Evolutionary conservation across 163 green algal species (phyloP), one percentile per base, ranked within the genome.

Genomic region (Chlamydomonas reinhardtii): DNA sequence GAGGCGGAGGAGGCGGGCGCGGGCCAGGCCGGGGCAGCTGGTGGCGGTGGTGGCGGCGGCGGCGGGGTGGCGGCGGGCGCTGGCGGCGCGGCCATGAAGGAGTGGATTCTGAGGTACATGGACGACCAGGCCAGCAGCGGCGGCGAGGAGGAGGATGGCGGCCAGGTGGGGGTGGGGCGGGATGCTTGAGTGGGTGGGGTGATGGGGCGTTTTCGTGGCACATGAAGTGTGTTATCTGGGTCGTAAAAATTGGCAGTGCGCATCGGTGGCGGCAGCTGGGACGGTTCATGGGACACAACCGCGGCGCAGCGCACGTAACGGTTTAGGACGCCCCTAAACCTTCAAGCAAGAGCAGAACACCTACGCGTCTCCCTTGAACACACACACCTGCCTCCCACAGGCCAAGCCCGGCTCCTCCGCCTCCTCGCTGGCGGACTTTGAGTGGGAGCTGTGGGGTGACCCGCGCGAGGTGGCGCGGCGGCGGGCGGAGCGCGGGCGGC

Each of bases 391-490:
- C n/a, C 39, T 48, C 5, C 39, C 9, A 56, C 48, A 56, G 48
- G 48, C 17, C 68, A 16, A 29, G 17, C 19, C 27, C 27, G 62
- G 31, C 3, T 64, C 80, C 22, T 79, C 80, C 4, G 73, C 32
- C 69, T 86, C 80, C 54, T 86, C 80, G 2, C 34, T 86, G 17
- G 80, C 80, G 4, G 80, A 86, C 37, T 86, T 86, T 59, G 96
- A 98, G 88, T 98, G 94, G 95, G 95, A 99, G 91, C 12, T 98
- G 74, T 98, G 94, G 94, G 95, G 89, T 3, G 95, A 98, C 80
- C 93, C 94, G 0, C 74, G 92, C 17, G 95, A 98, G 85, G 92
- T 97, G 65, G 93, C 97, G 86, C 82, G 93, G 19, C 85, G 89
- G 20, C 48, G 61, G 80, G 89, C 76, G 81, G 87, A 91, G 70